Conservation (phyloP, 2,329 filamentous ascomycete genomes). For the Fusarium temperatum region DNA sequence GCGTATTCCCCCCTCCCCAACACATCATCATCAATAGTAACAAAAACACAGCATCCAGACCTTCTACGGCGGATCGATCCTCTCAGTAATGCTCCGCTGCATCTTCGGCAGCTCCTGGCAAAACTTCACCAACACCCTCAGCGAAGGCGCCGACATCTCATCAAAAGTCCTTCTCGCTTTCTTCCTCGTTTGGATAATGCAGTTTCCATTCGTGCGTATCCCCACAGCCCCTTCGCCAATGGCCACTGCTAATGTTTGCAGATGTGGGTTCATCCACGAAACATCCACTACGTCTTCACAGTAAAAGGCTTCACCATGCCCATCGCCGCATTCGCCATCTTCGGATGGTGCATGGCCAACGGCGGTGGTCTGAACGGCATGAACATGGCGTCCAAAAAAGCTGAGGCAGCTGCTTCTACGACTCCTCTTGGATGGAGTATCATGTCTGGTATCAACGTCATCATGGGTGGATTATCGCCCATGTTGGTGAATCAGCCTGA, state of each 20-base stretch:
- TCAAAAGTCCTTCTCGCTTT: not conserved
- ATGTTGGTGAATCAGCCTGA: not conserved
- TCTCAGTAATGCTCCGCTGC: not conserved
- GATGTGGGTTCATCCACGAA: not conserved
- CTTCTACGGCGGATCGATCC: not conserved
- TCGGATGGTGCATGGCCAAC: not conserved
- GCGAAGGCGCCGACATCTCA: not conserved
- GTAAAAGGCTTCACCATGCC: not conserved
- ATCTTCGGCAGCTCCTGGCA: not conserved
- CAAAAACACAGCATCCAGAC: not conserved
- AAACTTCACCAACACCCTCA: not conserved
- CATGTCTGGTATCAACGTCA: not conserved
- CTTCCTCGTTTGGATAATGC: not conserved
- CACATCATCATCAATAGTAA: not conserved
- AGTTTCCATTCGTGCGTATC: not conserved
- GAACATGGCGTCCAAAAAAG: not conserved
- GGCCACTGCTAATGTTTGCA: accelerated
- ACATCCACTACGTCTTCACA: not conserved
- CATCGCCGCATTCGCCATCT: not conserved
- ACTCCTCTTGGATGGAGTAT: not conserved
- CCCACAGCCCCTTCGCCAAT: accelerated
- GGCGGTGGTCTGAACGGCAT: not conserved
- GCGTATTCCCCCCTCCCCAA: not conserved
- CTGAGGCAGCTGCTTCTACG: not conserved
- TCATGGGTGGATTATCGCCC: not conserved